Evolutionary conservation across 768 basidiomycete species (phyloP).

Genomic region (Mycena maculata): DNA sequence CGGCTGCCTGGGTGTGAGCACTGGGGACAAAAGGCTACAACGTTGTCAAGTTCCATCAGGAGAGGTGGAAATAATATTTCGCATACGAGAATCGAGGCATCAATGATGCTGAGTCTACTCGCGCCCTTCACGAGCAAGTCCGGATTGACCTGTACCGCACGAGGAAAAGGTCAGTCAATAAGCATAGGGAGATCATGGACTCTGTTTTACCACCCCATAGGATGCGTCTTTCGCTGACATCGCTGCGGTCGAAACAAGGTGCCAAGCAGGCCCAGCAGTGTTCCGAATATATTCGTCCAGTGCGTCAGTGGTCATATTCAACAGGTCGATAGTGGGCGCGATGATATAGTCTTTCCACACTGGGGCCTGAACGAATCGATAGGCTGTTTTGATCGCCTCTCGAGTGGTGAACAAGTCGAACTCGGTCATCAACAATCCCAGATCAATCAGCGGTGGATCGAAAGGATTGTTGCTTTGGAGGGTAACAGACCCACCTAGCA

Average conservation of each 20-base stretch:
- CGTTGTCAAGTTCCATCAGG: background rate
- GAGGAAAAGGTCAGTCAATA: too few species aligned
- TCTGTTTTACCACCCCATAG: background rate
- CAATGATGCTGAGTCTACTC: background rate
- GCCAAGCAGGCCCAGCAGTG: background rate
- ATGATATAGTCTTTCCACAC: background rate
- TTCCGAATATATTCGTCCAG: background rate
- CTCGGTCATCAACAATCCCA: background rate
- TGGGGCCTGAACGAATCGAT: background rate
- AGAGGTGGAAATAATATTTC: background rate
- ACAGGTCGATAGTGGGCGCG: background rate
- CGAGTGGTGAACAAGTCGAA: background rate
- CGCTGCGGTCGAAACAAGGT: background rate
- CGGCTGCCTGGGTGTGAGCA: constrained; percentile 4
- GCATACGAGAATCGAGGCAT: constrained; percentile 1
- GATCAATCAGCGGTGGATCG: constrained; percentile 5
- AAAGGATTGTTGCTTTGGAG: constrained; percentile 1
- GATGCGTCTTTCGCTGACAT: background rate
- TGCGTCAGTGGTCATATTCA: background rate
- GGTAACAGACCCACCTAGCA: background rate
- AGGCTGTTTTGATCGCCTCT: background rate
- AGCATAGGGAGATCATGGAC: too few species aligned
- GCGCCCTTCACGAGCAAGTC: background rate
- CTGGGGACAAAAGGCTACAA: background rate
- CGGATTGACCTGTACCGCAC: too few species aligned